Evolutionary conservation across 768 basidiomycete genomes (phyloP).

Genomic region (Wakefieldia striispora): DNA sequence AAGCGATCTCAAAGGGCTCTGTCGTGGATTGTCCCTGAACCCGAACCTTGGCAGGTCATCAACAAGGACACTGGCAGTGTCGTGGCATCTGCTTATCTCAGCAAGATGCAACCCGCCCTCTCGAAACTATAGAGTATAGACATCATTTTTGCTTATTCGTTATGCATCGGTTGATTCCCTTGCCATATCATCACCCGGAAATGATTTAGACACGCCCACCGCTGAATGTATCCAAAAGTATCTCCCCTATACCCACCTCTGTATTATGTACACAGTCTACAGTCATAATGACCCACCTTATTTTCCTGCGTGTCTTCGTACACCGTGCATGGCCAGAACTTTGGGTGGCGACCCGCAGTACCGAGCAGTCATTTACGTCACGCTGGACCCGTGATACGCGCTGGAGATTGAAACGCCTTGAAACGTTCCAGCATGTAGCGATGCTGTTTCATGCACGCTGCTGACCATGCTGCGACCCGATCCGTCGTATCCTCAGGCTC

Average conservation of each 20-base stretch:
- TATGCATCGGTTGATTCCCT: background rate
- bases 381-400: too few relatives aligned
- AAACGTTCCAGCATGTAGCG: too few relatives aligned
- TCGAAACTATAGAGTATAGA: slow-evolving; percentile 50
- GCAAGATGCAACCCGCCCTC: slow-evolving; percentile 66
- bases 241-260: slow-evolving; percentile 16
- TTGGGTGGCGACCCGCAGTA: too few relatives aligned
- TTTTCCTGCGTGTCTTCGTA: background rate
- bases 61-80: slow-evolving; percentile 57
- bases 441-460: too few relatives aligned
- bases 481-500: too few relatives aligned
- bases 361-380: too few relatives aligned
- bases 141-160: background rate
- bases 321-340: too few relatives aligned
- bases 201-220: slow-evolving; percentile 13
- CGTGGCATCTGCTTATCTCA: slow-evolving; percentile 65
- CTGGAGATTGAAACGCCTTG: too few relatives aligned
- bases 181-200: slow-evolving; percentile 10
- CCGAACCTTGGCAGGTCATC: slow-evolving; percentile 41
- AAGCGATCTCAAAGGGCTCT: slow-evolving; percentile 18
- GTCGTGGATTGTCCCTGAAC: slow-evolving; percentile 1
- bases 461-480: too few relatives aligned
- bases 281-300: slow-evolving; percentile 2
- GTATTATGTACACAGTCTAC: slow-evolving; percentile 18
- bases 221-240: slow-evolving; percentile 20